Percentiles rank a stretch among this genome's conserved stretches.
phyloP scores from a whole-genome alignment of 2,329 filamentous ascomycete species.

The Dothistroma pini region DNA sequence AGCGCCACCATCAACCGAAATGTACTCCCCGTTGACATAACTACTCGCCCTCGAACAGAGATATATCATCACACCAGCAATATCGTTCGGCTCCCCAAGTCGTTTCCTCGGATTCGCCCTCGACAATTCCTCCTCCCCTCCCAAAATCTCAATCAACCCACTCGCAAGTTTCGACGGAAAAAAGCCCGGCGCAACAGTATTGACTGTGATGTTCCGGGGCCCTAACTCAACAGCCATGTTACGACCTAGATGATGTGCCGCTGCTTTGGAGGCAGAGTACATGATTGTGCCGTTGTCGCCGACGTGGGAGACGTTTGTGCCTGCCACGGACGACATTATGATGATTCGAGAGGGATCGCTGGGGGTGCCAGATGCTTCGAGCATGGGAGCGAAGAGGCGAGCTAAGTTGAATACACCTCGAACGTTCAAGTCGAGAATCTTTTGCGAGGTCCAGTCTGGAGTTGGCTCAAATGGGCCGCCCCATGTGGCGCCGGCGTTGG shows the following conservation, averaged over 20 bases:
- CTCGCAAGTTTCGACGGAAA: constrained; percentile 68
- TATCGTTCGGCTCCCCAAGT: constrained; percentile 69
- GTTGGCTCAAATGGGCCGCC: constrained; percentile 77
- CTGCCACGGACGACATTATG: constrained; percentile 77
- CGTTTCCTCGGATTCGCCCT: constrained; percentile 61
- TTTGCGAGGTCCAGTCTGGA: constrained; percentile 72
- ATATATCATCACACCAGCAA: constrained; percentile 71
- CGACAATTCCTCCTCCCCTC: constrained; percentile 62
- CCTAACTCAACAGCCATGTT: constrained; percentile 80
- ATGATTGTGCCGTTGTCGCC: constrained; percentile 71
- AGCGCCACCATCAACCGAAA: constrained; percentile 65
- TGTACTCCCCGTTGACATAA: constrained; percentile 67
- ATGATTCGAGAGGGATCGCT: constrained; percentile 73
- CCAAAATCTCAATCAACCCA: constrained; percentile 65
- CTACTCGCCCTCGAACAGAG: constrained; percentile 62
- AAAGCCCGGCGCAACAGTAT: constrained; percentile 64
- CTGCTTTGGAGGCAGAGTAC: constrained; percentile 84
- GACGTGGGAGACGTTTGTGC: constrained; percentile 66
- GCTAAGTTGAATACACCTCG: constrained; percentile 67
- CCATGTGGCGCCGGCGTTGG: constrained; percentile 91
- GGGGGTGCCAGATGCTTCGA: constrained; percentile 57
- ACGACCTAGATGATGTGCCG: constrained; percentile 74
- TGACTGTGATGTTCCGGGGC: constrained; percentile 72
- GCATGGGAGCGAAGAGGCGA: constrained; percentile 64
- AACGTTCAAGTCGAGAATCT: constrained; percentile 89